These are phyloP conservation scores for Vaccinium corymbosum DNA, from an alignment of 148 eudicot species.

Conservation along the genomic window DNA sequence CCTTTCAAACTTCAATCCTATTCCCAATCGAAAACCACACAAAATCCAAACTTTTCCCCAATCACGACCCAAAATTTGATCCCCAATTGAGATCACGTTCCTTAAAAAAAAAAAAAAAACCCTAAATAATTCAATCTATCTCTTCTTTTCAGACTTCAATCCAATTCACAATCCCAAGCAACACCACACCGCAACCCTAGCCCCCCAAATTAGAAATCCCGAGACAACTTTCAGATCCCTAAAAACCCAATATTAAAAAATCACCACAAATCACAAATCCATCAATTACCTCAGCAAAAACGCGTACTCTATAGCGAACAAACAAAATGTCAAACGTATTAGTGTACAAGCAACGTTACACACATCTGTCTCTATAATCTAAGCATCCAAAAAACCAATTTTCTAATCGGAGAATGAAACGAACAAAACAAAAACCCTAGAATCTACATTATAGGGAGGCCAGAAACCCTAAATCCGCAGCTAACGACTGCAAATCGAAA, in stretches of 20 bases:
- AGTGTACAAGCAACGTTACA: neutral
- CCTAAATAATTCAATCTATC: neutral
- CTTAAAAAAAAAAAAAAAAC: neutral
- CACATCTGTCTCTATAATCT: neutral
- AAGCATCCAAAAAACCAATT: neutral
- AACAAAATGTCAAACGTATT: neutral
- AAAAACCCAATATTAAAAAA: neutral
- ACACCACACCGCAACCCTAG: neutral
- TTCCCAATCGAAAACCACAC: neutral
- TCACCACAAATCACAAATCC: neutral
- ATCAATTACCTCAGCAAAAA: neutral
- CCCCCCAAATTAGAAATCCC: neutral
- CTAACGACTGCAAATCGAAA: neutral
- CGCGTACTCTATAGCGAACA: neutral
- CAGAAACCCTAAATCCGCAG: conserved; percentile 10
- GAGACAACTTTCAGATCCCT: conserved; percentile 12
- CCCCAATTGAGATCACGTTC: neutral
- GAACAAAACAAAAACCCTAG: neutral
- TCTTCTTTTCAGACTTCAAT: neutral
- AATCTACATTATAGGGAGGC: conserved; percentile 3
- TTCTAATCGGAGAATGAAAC: neutral
- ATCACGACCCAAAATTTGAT: neutral
- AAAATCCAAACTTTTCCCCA: neutral
- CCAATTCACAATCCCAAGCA: neutral
- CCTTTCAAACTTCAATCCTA: neutral